Evolutionary conservation across 2,329 filamentous ascomycete genomes (phyloP), one percentile per base, ranked within the genome.

Genomic region (Phyllosticta capitalensis): DNA sequence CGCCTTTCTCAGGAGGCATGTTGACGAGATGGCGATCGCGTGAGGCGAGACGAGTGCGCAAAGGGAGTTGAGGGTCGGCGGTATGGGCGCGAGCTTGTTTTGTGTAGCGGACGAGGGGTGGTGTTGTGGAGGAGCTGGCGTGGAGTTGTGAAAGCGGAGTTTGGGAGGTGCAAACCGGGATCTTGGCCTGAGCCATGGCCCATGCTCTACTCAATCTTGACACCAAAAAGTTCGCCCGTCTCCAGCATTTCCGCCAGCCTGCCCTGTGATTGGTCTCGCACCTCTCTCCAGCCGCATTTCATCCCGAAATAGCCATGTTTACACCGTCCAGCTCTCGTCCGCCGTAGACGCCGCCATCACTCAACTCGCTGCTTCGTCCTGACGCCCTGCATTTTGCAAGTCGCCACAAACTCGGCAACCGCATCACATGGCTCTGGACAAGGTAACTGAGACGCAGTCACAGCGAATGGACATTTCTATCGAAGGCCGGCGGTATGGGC

Each of bases 1-100:
- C 89, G 12, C 84, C 87, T 70, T 86, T 87, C 75, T 90, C 89
- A 67, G 81, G 83, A 72, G 80, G 89, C 87, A 83, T 61, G 14
- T 7, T 61, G 56, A 33, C 51, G 56, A 26, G 33, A 33, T 28
- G 30, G 21, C 22, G 5, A 21, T 5, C 21, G 48, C 51, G 38
- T 10, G 22, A 51, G 7, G 30, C 30, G 24, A 14, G 24, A 22
- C 3, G 22, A 10, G 38, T n/a, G 38, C 38, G 17, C n/a, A n/a
- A 14, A n/a, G 14, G 38, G 14, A 45, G 14, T 26, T 4, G 17
- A 7, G 4, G 14, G 38, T 45, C 38, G 38, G 17, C 38, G 38
- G 38, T 45, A 45, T 45, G 17, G 38, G 38, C 38, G 38, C 38
- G 38, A 45, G 38, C 38, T n/a, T 45, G 14, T 45, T 45, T 7